These are phyloP conservation scores for Calonectria leucothoes DNA, from an alignment of 2,329 filamentous ascomycete genomes.

Conservation along the genomic window DNA sequence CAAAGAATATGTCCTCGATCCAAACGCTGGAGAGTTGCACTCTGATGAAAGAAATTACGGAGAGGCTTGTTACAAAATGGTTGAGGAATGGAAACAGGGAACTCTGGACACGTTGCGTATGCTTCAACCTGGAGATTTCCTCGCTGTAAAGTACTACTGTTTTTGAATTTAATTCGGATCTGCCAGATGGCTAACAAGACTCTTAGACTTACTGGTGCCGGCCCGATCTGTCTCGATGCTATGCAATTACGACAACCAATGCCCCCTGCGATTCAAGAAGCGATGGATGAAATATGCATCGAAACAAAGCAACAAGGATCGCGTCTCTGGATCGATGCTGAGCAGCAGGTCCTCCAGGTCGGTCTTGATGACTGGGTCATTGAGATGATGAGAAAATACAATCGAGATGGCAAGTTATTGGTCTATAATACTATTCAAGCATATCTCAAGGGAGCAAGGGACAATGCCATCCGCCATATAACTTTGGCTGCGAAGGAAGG, in stretches of 20 bases:
- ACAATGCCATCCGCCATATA: conserved; percentile 56
- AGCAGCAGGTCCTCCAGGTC: conserved; percentile 54
- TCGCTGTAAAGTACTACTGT: conserved; percentile 62
- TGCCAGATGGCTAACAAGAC: background rate
- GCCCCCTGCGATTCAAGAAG: conserved; percentile 51
- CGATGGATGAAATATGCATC: conserved; percentile 50
- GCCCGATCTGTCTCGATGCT: conserved; percentile 47
- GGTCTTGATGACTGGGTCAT: conserved; percentile 45
- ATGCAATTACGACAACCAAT: conserved; percentile 46
- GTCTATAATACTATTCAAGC: conserved; percentile 64
- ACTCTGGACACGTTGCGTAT: conserved; percentile 63
- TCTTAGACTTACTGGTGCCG: conserved; percentile 52
- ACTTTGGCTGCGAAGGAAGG: conserved; percentile 54
- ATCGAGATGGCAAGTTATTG: conserved; percentile 46
- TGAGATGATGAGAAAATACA: conserved; percentile 49
- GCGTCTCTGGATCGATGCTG: conserved; percentile 55
- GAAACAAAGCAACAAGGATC: conserved; percentile 48
- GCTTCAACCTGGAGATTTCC: conserved; percentile 62
- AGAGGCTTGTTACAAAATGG: conserved; percentile 9
- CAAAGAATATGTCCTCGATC: conserved; percentile 55
- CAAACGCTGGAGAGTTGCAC: conserved; percentile 28
- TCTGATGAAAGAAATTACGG: background rate
- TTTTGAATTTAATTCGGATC: too few relatives aligned
- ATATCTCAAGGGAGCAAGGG: conserved; percentile 60
- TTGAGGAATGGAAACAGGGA: conserved; percentile 60